phyloP scores from a whole-genome alignment of 805 yeast genomes.

The Myxozyma kluyveri region DNA sequence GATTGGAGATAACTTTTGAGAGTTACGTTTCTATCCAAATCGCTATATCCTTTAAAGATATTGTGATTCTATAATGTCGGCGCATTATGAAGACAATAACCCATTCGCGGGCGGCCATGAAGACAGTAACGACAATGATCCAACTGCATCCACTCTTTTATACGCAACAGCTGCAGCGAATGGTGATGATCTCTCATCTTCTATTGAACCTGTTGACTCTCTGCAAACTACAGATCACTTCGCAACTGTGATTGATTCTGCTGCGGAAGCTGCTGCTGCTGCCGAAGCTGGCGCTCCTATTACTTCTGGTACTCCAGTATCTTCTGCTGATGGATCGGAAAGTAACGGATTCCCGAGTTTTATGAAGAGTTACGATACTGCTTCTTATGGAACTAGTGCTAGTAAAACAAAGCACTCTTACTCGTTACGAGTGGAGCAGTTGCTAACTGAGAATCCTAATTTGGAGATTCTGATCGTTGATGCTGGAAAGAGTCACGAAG shows the following conservation, averaged over 20 bases:
- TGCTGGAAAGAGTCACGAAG: conserved; percentile 84
- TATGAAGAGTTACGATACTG: conserved; percentile 25
- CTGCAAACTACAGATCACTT: conserved; percentile 27
- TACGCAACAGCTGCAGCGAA: not conserved
- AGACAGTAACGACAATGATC: no score
- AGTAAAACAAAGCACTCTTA: conserved; percentile 18
- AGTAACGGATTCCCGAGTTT: conserved; percentile 25
- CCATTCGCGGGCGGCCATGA: conserved; percentile 43
- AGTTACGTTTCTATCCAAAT: no score
- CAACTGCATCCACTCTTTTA: not conserved
- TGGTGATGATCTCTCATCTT: conserved; percentile 23
- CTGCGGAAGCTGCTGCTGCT: not conserved
- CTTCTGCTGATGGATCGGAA: not conserved
- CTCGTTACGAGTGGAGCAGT: conserved; percentile 38
- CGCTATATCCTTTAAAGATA: no score
- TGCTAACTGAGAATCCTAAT: conserved; percentile 35
- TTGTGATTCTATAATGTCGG: no score
- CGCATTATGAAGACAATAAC: conserved; percentile 43
- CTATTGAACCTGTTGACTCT: not conserved
- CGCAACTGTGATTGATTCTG: conserved; percentile 18
- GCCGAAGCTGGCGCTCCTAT: not conserved
- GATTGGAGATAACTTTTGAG: no score
- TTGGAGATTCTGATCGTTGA: conserved; percentile 57
- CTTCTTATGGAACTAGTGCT: conserved; percentile 13
- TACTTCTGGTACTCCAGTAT: not conserved